Evolutionary conservation across 2,329 filamentous ascomycete species (phyloP).

Genomic region (Raffaelea albimanens): DNA sequence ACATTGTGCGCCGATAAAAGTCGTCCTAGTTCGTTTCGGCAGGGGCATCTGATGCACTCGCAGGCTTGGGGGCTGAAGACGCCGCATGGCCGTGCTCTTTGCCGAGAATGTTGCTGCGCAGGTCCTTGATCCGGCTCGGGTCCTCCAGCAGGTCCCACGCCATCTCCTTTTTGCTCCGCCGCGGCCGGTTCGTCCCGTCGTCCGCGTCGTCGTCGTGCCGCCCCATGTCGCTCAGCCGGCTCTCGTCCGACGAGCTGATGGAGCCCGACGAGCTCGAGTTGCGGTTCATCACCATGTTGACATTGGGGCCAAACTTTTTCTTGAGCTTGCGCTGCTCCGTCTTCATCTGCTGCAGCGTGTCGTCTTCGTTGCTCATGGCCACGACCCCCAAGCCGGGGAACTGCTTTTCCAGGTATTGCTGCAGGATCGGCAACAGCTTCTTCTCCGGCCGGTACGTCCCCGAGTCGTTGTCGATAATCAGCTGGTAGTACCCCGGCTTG

Average conservation of each 20-base stretch:
- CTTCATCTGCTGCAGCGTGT: slow-evolving; percentile 67
- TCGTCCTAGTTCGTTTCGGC: too few species aligned
- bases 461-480: slow-evolving; percentile 90
- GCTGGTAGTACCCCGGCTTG: slow-evolving; percentile 58
- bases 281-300: slow-evolving; percentile 48
- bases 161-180: slow-evolving; percentile 41
- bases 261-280: slow-evolving; percentile 38
- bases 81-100: neutral
- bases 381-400: slow-evolving; percentile 69
- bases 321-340: slow-evolving; percentile 64
- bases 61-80: neutral
- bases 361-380: slow-evolving; percentile 69
- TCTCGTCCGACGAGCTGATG: slow-evolving; percentile 44
- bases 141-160: slow-evolving; percentile 42
- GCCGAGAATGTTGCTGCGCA: slow-evolving; percentile 4
- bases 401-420: slow-evolving; percentile 59
- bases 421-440: slow-evolving; percentile 60
- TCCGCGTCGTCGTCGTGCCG: slow-evolving; percentile 23
- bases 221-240: slow-evolving; percentile 27
- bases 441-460: slow-evolving; percentile 89
- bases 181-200: neutral
- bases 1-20: too few species aligned
- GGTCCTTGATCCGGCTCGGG: slow-evolving; percentile 32
- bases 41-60: too few species aligned
- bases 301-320: slow-evolving; percentile 44